Conservation (phyloP, 1,139 yeast species). For the Debaryomyces robertsiae region DNA sequence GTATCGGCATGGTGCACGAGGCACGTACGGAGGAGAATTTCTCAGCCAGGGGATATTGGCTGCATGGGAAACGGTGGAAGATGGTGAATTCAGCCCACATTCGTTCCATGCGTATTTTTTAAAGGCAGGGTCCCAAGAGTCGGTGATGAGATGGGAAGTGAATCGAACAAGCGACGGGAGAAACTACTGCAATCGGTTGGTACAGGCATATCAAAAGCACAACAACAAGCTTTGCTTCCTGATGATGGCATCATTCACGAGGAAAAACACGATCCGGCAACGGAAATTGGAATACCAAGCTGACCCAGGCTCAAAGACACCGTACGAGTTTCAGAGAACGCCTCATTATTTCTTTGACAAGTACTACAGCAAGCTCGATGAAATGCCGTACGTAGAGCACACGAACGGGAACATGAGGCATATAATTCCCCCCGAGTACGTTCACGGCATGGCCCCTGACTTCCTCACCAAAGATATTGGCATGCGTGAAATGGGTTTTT, state of each 20-base stretch:
- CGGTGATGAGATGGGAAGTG: slow-evolving; percentile 41
- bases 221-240: slow-evolving; percentile 35
- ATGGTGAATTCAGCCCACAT: slow-evolving; percentile 36
- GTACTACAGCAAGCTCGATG: slow-evolving; percentile 34
- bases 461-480: slow-evolving; percentile 27
- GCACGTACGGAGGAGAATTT: slow-evolving; percentile 47
- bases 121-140: slow-evolving; percentile 36
- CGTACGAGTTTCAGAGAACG: slow-evolving; percentile 32
- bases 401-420: slow-evolving; percentile 38
- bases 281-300: slow-evolving; percentile 21
- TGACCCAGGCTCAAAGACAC: slow-evolving; percentile 18
- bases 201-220: slow-evolving; percentile 35
- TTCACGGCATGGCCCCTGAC: slow-evolving; percentile 17
- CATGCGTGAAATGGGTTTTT: slow-evolving; percentile 34
- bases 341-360: slow-evolving; percentile 37
- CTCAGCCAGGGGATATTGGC: slow-evolving; percentile 38
- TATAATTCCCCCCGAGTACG: slow-evolving; percentile 34
- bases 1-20: slow-evolving; percentile 32
- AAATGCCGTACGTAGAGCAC: slow-evolving; percentile 28
- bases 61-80: slow-evolving; percentile 38
- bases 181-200: slow-evolving; percentile 40
- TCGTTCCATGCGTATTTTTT: slow-evolving; percentile 45
- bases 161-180: slow-evolving; percentile 34
- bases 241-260: slow-evolving; percentile 38
- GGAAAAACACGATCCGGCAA: slow-evolving; percentile 27